A percentile compares a stretch with the other conserved stretches of the same genome.
Evolutionary conservation across 345 rosid species (phyloP).

Genomic region (Salix koriyanagi): DNA sequence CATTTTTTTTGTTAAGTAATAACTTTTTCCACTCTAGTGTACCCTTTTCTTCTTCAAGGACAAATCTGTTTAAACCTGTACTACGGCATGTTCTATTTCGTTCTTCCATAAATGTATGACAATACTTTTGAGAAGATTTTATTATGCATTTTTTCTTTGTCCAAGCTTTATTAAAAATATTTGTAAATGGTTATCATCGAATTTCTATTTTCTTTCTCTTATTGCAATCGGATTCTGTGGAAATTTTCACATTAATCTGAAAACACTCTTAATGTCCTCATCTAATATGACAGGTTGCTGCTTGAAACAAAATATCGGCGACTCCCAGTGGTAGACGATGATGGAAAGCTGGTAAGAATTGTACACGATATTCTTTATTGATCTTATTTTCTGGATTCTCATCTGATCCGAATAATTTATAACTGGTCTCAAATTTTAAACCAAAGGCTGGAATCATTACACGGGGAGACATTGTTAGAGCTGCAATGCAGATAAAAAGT

Average conservation of each 20-base stretch:
- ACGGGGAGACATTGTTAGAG: constrained; percentile 69
- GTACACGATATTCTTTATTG: not conserved
- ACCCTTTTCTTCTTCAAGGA: not conserved
- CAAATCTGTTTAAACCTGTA: not conserved
- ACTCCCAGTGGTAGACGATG: constrained; percentile 71
- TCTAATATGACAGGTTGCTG: constrained; percentile 52
- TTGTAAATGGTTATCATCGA: not conserved
- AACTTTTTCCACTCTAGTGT: not conserved
- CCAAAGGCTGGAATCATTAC: constrained; percentile 75
- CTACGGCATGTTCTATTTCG: not conserved
- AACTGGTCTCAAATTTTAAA: constrained; percentile 13
- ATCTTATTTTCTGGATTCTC: constrained; percentile 3
- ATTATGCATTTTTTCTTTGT: not conserved
- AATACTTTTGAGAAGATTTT: not conserved
- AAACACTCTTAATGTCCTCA: not conserved
- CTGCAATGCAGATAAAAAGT: constrained; percentile 63
- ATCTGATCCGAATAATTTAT: not conserved
- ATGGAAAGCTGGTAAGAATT: constrained; percentile 70
- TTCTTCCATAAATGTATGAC: not conserved
- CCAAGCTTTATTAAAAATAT: not conserved
- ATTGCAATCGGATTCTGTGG: not conserved
- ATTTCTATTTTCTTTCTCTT: not conserved
- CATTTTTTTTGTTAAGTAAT: constrained; percentile 59
- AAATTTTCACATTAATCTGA: not conserved
- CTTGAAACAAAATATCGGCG: constrained; percentile 84